Percentiles rank a stretch among this genome's conserved stretches.
phyloP scores from a whole-genome alignment of 2,329 filamentous ascomycete species.

The Diaporthe aspalathi region DNA sequence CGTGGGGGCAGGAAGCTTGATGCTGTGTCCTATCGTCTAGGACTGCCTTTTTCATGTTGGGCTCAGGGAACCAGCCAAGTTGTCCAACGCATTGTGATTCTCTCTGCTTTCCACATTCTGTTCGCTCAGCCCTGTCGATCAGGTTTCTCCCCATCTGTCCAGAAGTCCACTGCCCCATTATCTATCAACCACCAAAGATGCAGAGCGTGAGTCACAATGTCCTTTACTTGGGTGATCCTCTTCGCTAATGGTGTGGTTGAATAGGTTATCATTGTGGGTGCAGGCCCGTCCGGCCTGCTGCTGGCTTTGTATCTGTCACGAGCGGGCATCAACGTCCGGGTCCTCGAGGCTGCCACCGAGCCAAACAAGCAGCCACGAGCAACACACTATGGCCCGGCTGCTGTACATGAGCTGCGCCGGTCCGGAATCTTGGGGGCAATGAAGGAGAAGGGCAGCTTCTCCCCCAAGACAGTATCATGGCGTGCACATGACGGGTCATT shows the following conservation, averaged over 20 bases:
- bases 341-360: not conserved
- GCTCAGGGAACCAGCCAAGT: not conserved
- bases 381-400: conserved; percentile 39
- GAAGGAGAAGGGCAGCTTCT: conserved; percentile 30
- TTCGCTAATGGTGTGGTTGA: not conserved
- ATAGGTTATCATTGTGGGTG: conserved; percentile 35
- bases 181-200: not conserved
- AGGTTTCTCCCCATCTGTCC: not conserved
- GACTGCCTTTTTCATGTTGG: not conserved
- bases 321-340: conserved; percentile 16
- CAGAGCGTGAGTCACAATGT: not conserved
- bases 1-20: not conserved
- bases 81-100: not conserved
- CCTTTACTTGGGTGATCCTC: too few species aligned
- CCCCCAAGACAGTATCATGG: conserved; percentile 36
- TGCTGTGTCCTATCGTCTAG: not conserved
- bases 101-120: not conserved
- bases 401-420: conserved; percentile 31
- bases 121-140: not conserved
- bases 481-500: conserved; percentile 35
- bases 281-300: conserved; percentile 44
- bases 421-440: conserved; percentile 38
- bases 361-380: conserved; percentile 39
- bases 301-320: conserved; percentile 37
- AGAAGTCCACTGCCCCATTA: not conserved